phyloP scores from a whole-genome alignment of 139 green algal species.

The Coelastrella sp. region DNA sequence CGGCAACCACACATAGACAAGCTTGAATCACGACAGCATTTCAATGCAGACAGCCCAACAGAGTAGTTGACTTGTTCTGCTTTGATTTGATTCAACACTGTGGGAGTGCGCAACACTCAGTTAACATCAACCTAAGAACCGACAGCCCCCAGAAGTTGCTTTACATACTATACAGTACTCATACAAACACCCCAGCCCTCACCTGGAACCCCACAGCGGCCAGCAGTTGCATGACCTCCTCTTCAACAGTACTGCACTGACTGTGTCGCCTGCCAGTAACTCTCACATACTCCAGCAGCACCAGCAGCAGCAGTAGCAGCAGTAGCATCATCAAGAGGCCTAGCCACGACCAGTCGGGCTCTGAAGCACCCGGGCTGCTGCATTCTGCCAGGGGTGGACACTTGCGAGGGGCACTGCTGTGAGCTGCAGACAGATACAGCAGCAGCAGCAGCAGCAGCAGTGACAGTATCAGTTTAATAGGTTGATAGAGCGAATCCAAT shows the following conservation, averaged over 20 bases:
- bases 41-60: too few relatives aligned
- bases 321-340: constrained; percentile 20
- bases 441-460: background rate
- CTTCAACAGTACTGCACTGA: background rate
- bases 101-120: too few relatives aligned
- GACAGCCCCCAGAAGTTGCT: too few relatives aligned
- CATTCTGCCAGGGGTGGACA: background rate
- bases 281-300: constrained; percentile 21
- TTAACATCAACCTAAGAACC: too few relatives aligned
- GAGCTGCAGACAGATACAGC: background rate
- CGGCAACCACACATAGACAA: background rate
- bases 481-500: too few relatives aligned
- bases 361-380: background rate
- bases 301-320: constrained; percentile 28
- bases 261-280: background rate
- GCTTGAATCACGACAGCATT: too few relatives aligned
- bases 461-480: background rate
- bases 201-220: constrained; percentile 24
- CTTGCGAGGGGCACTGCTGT: background rate
- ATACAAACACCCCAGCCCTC: background rate
- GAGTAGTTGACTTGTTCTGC: too few relatives aligned
- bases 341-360: background rate
- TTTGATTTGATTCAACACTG: too few relatives aligned
- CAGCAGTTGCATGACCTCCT: constrained; percentile 4
- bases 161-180: too few relatives aligned